These are phyloP conservation scores for Volvox africanus DNA, from an alignment of 139 green algal species.

Conservation along the genomic window DNA sequence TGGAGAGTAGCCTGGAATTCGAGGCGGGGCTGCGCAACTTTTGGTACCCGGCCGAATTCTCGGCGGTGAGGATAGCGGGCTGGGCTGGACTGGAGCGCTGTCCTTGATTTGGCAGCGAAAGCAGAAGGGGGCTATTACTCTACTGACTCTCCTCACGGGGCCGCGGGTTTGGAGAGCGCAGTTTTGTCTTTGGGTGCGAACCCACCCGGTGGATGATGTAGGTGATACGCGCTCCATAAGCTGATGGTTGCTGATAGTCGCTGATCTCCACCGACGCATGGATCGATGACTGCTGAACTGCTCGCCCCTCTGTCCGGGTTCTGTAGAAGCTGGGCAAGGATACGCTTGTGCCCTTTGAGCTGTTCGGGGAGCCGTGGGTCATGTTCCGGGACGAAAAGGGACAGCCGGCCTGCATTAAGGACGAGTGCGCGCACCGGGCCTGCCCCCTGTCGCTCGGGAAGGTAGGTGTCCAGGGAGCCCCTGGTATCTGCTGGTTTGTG, in stretches of 20 bases:
- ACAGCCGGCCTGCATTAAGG: conserved; percentile 79
- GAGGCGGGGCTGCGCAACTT: conserved; percentile 74
- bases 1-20: conserved; percentile 75
- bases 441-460: conserved; percentile 93
- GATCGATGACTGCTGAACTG: background rate
- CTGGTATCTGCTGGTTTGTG: no score
- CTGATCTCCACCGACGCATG: no score
- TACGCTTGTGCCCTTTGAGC: conserved; percentile 86
- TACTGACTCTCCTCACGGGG: no score
- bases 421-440: conserved; percentile 95
- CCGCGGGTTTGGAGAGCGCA: no score
- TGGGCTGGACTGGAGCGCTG: no score
- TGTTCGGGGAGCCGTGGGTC: conserved; percentile 97
- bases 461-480: conserved; percentile 47
- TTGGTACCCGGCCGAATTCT: conserved; percentile 84
- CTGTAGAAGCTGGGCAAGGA: conserved; percentile 60
- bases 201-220: no score
- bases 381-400: conserved; percentile 89
- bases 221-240: no score
- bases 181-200: no score
- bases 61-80: conserved; percentile 4
- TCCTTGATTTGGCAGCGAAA: no score
- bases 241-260: no score
- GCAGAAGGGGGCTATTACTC: no score
- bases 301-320: background rate